These are phyloP conservation scores for Ustilago loliicola DNA, from an alignment of 1,284 basidiomycete genomes.

Conservation along the genomic window DNA sequence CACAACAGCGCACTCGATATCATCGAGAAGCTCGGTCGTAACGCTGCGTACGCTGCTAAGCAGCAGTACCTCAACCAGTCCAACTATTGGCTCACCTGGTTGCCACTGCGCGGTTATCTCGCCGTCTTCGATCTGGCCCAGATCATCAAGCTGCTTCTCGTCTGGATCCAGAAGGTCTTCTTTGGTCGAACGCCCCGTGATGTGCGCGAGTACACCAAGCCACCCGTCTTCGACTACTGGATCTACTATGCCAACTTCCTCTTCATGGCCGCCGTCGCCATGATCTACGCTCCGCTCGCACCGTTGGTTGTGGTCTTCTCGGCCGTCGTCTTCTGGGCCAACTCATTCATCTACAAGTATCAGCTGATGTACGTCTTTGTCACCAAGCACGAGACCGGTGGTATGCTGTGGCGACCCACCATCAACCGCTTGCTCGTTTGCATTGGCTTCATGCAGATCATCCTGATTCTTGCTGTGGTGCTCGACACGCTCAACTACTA, in stretches of 20 bases:
- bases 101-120: conserved; percentile 85
- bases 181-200: conserved; percentile 97
- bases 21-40: conserved; percentile 45
- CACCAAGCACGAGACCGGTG: conserved; percentile 70
- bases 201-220: conserved; percentile 95
- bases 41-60: conserved; percentile 53
- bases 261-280: conserved; percentile 65
- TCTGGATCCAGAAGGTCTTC: conserved; percentile 82
- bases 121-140: conserved; percentile 95
- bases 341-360: conserved; percentile 68
- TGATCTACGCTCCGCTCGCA: conserved; percentile 66
- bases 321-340: conserved; percentile 61
- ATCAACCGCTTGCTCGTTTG: conserved; percentile 67
- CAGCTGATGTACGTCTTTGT: conserved; percentile 70
- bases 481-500: conserved; percentile 56
- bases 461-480: conserved; percentile 61
- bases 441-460: conserved; percentile 69
- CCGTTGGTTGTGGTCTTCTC: conserved; percentile 64
- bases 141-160: conserved; percentile 87
- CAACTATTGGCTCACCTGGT: conserved; percentile 70
- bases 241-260: conserved; percentile 78
- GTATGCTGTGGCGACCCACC: conserved; percentile 67
- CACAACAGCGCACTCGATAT: conserved; percentile 48
- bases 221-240: conserved; percentile 90
- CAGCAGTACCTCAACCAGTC: conserved; percentile 64